Base-by-base conservation (phyloP, 2,329 filamentous ascomycete genomes). In the Fusarium marasasianum region DNA sequence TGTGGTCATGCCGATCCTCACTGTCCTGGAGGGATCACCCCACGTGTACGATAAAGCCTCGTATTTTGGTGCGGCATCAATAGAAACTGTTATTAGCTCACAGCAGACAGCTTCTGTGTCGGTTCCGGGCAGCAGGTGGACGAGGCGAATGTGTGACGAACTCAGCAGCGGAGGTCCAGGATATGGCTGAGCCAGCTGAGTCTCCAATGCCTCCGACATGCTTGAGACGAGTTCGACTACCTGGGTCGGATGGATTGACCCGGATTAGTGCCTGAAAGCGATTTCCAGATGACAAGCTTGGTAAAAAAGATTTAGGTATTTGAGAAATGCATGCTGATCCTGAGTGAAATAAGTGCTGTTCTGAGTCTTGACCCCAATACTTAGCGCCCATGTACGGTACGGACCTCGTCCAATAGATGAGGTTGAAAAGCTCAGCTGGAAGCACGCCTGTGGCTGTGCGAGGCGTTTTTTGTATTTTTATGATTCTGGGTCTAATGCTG, bases 31-130 rank as follows among this genome's bases (percentile, higher is more conserved):
- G 3, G 41, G 10, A 20, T 47, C 50, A 0, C 60, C 51, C 60
- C 60, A 63, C 2, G 60, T 57, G 1, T 63, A 63, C 2, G 60
- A 63, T 4, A 63, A 22, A 12, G 60, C 60, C 29, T 63, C 60
- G 4, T 57, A 63, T 0, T 1, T 9, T 1, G 51, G 41, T 2
- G 41, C 10, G 4, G 41, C 9, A 6, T 57, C 5, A 5, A 63
- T 22, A 8, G 8, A 10, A 0, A 43, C 11, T 1, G 18, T 8
- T 5, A 1, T 22, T 4, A 57, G 51, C 22, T 63, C 33, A 7
- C 60, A 63, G 2, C 5, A 7, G 0, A 57, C 11, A 8, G 6
- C 18, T 18, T 3, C 41, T 24, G 24, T 24, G 7, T 45, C 51
- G 0, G 11, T 40, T 9, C 41, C 51, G 4, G 60, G 41, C 0